Evolutionary conservation across 257 asterid species (phyloP).

Genomic region (Coffea eugenioides): DNA sequence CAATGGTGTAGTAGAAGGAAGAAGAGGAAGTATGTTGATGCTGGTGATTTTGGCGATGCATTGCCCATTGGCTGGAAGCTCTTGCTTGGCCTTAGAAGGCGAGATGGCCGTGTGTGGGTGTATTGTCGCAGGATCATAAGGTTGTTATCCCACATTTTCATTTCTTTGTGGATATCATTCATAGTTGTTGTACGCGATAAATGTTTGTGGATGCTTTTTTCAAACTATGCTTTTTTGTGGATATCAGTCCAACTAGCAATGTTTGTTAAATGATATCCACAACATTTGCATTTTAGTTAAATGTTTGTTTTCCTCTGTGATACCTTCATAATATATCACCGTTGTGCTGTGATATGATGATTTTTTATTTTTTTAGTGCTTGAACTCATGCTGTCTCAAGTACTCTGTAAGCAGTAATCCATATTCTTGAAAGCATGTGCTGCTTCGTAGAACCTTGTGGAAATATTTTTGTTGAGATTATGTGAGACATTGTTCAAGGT

Average conservation of each 20-base stretch:
- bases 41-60: slow-evolving; percentile 51
- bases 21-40: slow-evolving; percentile 89
- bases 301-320: neutral
- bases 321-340: neutral
- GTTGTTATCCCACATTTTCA: slow-evolving; percentile 32
- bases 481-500: neutral
- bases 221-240: no score
- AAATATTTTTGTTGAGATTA: neutral
- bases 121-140: slow-evolving; percentile 80
- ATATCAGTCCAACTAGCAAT: no score
- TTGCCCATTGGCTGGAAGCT: slow-evolving; percentile 88
- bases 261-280: no score
- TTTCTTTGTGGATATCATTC: neutral
- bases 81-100: slow-evolving; percentile 78
- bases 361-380: neutral
- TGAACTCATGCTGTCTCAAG: neutral
- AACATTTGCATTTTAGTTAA: neutral
- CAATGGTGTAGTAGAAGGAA: slow-evolving; percentile 93
- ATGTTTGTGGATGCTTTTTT: no score
- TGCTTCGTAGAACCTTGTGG: neutral
- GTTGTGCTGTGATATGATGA: neutral
- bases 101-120: slow-evolving; percentile 58
- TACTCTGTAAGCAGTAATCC: neutral
- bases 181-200: no score
- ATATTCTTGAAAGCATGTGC: neutral